Base-by-base conservation (phyloP, 2,329 filamentous ascomycete genomes). In the Colletotrichum incanum region DNA sequence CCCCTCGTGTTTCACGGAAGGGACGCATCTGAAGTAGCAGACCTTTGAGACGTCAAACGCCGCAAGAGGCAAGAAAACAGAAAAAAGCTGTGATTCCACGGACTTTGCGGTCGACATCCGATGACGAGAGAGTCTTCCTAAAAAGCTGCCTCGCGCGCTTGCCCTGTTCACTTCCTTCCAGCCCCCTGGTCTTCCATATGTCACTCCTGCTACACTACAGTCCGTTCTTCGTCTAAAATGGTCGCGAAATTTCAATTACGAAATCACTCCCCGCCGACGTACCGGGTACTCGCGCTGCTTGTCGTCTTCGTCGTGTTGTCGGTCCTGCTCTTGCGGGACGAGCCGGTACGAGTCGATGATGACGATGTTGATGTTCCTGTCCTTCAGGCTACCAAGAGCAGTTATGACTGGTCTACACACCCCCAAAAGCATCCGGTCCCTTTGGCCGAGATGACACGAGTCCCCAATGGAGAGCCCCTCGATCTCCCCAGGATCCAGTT, bases 381-480 rank as follows among this genome's bases (percentile, higher is more conserved):
- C 34, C 31, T 61, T 5, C 31, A 50, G 18, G 61, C 68, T n/a
- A 72, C 31, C 28, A 71, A 37, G 55, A 75, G 71, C 67, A 71
- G 66, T 41, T 76, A 76, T 73, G 73, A 76, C 66, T 76, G 75
- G 75, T 59, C 75, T 14, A 50, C 52, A n/a, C 75, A 76, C n/a
- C 55, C 67, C 11, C 74, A 68, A 23, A 62, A 43, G 28, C 70
- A 72, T 58, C 73, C 74, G 14, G 60, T 76, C 8, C 64, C 73
- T 28, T 63, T 67, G n/a, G 64, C 55, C 18, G 65, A 75, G 12
- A 76, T 76, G 75, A n/a, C 67, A 26, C 49, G 67, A 5, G 61
- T 75, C 14, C 76, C 76, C 2, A 16, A 54, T 2, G 72, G 55
- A 18, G 56, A 62, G 18, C 71, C 73, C 7, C 50, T 69, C 14